Base-by-base conservation (phyloP, 345 rosid genomes). In the Litchi chinensis region DNA sequence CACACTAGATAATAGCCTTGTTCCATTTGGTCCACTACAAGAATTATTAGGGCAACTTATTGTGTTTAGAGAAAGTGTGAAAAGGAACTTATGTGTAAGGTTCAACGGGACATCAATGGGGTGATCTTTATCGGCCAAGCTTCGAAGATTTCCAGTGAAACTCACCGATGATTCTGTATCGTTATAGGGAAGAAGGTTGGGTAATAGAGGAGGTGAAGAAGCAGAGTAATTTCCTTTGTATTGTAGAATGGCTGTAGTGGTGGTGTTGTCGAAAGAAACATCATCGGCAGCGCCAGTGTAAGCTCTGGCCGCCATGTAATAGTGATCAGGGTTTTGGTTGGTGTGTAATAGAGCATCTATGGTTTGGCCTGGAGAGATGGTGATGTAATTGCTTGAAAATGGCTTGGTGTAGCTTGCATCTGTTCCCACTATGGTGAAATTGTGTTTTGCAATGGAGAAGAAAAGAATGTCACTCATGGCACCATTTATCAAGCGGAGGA, bases 321-420 rank as follows among this genome's bases (percentile, higher is more conserved):
- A 90, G 66, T 66, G 77, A 71, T 70, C 57, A 0, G 50, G 64
- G 19, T 82, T 3, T 48, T 87, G 85, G 81, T 90, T 75, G 18
- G 94, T 90, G 65, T 85, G 62, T 26, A 92, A 48, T 64, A 92
- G 74, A 32, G 76, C 78, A 71, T 92, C 94, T 40, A 88, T 82
- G 68, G 94, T 84, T 83, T 92, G 91, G 1, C 93, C 93, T 0
- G 93, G 93, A 1, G 93, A 71, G 32, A 92, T 91, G 40, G 82
- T 41, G n/a, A 91, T n/a, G 72, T 89, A 89, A 57, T 79, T 66
- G 2, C 73, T 65, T 18, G 70, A 70, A 4, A 83, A 24, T 12
- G 90, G 91, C 50, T 87, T 90, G 37, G 83, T 83, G 89, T 90
- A 90, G 76, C 75, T 67, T 10, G 80, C 93, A 21, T 90, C 95